Conservation (phyloP, 768 basidiomycete genomes). For the Sarcomyxa edulis region DNA sequence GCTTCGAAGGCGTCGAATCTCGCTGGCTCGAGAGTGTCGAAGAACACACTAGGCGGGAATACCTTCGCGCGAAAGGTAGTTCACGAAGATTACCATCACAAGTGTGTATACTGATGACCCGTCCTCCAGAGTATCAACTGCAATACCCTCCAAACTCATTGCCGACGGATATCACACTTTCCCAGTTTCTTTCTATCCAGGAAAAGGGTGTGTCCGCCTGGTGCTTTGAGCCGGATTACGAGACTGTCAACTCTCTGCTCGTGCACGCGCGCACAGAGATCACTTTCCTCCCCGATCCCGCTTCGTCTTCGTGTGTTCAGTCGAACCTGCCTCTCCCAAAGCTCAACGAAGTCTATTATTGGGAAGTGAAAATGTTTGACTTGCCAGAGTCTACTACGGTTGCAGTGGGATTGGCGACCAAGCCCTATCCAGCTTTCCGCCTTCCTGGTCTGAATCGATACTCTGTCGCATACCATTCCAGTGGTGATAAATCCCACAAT, state of each 20-base stretch:
- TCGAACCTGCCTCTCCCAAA: slow-evolving; percentile 96
- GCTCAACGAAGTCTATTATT: slow-evolving; percentile 98
- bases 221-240: slow-evolving; percentile 99
- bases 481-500: slow-evolving; percentile 95
- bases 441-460: slow-evolving; percentile 81
- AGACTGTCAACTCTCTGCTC: slow-evolving; percentile 85
- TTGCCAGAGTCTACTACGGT: slow-evolving; percentile 83
- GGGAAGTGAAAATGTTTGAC: slow-evolving; percentile 99
- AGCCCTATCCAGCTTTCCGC: slow-evolving; percentile 94
- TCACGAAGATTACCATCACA: background rate
- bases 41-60: slow-evolving; percentile 63
- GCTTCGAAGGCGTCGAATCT: slow-evolving; percentile 86
- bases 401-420: slow-evolving; percentile 93
- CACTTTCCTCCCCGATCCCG: slow-evolving; percentile 95
- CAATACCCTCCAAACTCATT: slow-evolving; percentile 95
- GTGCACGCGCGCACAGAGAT: slow-evolving; percentile 97
- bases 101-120: slow-evolving; percentile 2
- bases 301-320: slow-evolving; percentile 91
- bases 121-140: slow-evolving; percentile 63
- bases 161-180: slow-evolving; percentile 96
- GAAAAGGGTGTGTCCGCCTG: slow-evolving; percentile 99
- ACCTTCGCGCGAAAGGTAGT: slow-evolving; percentile 83
- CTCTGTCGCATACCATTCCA: slow-evolving; percentile 94
- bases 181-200: slow-evolving; percentile 97
- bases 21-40: slow-evolving; percentile 86